These are phyloP conservation scores for Irpex sp. DNA, from an alignment of 1,284 basidiomycete species.

Conservation along the genomic window DNA sequence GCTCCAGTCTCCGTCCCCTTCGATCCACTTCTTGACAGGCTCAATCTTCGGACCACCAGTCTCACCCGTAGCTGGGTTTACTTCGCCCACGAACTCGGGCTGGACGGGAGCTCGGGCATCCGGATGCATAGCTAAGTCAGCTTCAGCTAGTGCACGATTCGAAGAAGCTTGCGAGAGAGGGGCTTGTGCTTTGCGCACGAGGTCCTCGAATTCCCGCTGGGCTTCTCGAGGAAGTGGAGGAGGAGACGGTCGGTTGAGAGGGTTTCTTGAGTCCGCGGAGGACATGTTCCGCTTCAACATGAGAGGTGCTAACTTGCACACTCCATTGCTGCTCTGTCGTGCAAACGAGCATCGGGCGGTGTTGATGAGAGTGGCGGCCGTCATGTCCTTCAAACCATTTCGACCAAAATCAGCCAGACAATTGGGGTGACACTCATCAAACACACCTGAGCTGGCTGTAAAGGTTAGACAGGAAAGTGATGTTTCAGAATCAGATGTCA, in stretches of 20 bases:
- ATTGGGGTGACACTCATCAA: not conserved
- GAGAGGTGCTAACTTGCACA: not conserved
- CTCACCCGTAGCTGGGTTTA: slow-evolving; percentile 72
- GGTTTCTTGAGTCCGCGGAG: slow-evolving; percentile 20
- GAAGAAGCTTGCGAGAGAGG: slow-evolving; percentile 30
- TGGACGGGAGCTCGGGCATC: slow-evolving; percentile 55
- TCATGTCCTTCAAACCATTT: not conserved
- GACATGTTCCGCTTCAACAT: slow-evolving; percentile 18
- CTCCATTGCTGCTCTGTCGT: not conserved
- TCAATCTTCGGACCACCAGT: slow-evolving; percentile 72
- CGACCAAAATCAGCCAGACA: not conserved
- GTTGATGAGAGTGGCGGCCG: not conserved
- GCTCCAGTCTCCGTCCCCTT: slow-evolving; percentile 72
- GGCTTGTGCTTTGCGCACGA: slow-evolving; percentile 53
- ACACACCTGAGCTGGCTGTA: not conserved
- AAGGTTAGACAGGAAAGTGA: not conserved
- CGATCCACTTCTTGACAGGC: slow-evolving; percentile 57
- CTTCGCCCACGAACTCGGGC: slow-evolving; percentile 67
- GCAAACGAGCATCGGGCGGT: not conserved
- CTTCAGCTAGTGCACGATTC: slow-evolving; percentile 25
- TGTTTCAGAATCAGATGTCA: not conserved
- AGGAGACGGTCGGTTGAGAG: slow-evolving; percentile 54
- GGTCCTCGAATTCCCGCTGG: slow-evolving; percentile 73
- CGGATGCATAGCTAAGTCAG: slow-evolving; percentile 51
- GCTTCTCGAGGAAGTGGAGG: slow-evolving; percentile 63